Evolutionary conservation across 345 rosid genomes (phyloP).

Genomic region (Pugionium cornutum): DNA sequence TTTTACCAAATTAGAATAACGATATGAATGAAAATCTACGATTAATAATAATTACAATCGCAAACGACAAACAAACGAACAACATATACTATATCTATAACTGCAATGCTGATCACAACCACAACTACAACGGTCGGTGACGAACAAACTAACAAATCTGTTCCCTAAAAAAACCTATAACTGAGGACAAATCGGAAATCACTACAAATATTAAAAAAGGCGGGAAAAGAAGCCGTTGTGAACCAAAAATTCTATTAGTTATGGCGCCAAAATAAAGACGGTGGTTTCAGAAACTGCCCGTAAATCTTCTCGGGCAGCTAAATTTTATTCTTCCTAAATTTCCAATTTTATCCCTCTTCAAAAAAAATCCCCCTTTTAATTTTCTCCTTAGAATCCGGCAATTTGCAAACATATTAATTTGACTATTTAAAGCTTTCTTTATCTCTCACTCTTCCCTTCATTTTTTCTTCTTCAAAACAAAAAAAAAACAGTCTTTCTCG

Average conservation of each 20-base stretch:
- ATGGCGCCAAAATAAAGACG: conserved; percentile 60
- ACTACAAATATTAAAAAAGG: conserved; percentile 20
- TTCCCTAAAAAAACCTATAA: neutral
- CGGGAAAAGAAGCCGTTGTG: conserved; percentile 86
- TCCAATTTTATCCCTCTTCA: conserved; percentile 10
- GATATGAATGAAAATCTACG: no score
- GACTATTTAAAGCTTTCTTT: conserved; percentile 34
- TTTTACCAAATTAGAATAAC: no score
- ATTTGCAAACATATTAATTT: neutral
- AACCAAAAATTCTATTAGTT: conserved; percentile 30
- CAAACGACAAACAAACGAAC: no score
- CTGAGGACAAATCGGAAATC: conserved; percentile 33
- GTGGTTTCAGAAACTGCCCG: conserved; percentile 57
- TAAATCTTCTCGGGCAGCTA: conserved; percentile 49
- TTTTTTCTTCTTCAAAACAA: no score
- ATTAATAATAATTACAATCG: no score
- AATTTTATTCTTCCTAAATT: conserved; percentile 5
- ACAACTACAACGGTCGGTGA: no score
- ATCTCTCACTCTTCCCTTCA: neutral
- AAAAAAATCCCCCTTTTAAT: conserved; percentile 27
- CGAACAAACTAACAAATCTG: no score
- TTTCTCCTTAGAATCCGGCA: conserved; percentile 1
- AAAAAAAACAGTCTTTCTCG: no score
- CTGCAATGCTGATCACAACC: no score
- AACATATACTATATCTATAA: no score